phyloP scores from a whole-genome alignment of 306 rosid genomes.

The Glycine tomentella region DNA sequence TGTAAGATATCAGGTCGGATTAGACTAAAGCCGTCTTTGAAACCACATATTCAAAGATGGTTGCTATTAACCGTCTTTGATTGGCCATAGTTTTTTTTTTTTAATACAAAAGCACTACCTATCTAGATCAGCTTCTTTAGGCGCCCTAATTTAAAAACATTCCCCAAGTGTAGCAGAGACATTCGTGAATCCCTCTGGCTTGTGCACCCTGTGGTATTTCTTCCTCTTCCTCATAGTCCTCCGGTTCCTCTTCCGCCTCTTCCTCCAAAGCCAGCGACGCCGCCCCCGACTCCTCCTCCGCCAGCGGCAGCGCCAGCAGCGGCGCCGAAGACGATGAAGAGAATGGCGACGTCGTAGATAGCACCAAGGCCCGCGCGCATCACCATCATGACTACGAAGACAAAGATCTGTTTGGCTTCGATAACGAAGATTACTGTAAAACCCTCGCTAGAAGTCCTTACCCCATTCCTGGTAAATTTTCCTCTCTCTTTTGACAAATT shows the following conservation, averaged over 20 bases:
- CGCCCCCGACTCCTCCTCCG: conserved; percentile 68
- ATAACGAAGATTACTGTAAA: conserved; percentile 84
- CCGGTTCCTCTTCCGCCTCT: conserved; percentile 65
- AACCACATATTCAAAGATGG: too few relatives aligned
- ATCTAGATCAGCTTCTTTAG: too few relatives aligned
- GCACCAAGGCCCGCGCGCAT: background rate
- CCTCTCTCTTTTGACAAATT: background rate
- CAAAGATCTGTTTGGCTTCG: conserved; percentile 89
- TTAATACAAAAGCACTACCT: too few relatives aligned
- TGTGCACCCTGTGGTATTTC: too few relatives aligned
- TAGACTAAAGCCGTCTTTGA: too few relatives aligned
- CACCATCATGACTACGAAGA: conserved; percentile 49
- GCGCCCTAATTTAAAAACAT: too few relatives aligned
- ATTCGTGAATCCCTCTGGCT: too few relatives aligned
- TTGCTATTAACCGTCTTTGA: too few relatives aligned
- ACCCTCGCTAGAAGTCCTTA: conserved; percentile 77
- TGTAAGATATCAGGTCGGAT: too few relatives aligned
- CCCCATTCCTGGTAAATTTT: conserved; percentile 74
- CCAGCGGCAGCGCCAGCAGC: conserved; percentile 51
- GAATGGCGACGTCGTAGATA: conserved; percentile 64
- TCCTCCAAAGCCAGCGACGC: conserved; percentile 69
- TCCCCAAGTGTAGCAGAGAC: too few relatives aligned
- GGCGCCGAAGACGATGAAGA: conserved; percentile 62
- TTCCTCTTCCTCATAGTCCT: conserved; percentile 64
- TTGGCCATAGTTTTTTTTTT: too few relatives aligned